These are phyloP conservation scores for Botrytis cinerea DNA, from an alignment of 2,329 filamentous ascomycete species.

Conservation along the genomic window DNA sequence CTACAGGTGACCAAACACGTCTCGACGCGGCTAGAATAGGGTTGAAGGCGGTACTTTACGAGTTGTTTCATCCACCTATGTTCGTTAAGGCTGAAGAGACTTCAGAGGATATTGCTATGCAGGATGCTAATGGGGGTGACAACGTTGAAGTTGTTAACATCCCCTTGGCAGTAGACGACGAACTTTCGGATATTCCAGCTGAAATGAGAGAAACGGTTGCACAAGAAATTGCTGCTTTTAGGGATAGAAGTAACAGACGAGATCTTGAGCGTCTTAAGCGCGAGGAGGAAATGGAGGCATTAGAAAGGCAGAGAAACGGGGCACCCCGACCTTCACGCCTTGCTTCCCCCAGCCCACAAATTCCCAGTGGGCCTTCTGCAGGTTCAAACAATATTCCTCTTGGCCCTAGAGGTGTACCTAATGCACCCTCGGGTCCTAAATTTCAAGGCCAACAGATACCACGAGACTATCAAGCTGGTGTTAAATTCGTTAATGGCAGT, in stretches of 20 bases:
- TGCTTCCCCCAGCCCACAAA: conserved; percentile 62
- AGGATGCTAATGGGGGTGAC: conserved; percentile 60
- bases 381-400: conserved; percentile 75
- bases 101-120: conserved; percentile 71
- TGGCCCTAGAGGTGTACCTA: conserved; percentile 70
- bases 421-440: conserved; percentile 74
- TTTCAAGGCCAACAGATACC: conserved; percentile 63
- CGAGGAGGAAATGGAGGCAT: conserved; percentile 90
- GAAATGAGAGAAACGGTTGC: conserved; percentile 96
- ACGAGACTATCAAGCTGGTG: conserved; percentile 72
- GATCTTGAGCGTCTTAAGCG: conserved; percentile 84
- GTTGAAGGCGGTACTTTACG: conserved; percentile 67
- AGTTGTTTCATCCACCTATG: conserved; percentile 68
- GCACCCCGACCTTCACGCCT: conserved; percentile 66
- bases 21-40: conserved; percentile 68
- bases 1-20: conserved; percentile 63
- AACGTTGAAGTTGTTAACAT: conserved; percentile 88
- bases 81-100: conserved; percentile 54
- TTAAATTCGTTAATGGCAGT: conserved; percentile 81
- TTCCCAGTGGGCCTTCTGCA: conserved; percentile 59
- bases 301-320: conserved; percentile 74
- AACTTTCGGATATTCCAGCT: conserved; percentile 89
- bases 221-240: conserved; percentile 89
- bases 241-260: conserved; percentile 84
- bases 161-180: conserved; percentile 83